Evolutionary conservation across 768 basidiomycete species (phyloP), one percentile per base, ranked within the genome.

Genomic region (Lentinula raphanica): DNA sequence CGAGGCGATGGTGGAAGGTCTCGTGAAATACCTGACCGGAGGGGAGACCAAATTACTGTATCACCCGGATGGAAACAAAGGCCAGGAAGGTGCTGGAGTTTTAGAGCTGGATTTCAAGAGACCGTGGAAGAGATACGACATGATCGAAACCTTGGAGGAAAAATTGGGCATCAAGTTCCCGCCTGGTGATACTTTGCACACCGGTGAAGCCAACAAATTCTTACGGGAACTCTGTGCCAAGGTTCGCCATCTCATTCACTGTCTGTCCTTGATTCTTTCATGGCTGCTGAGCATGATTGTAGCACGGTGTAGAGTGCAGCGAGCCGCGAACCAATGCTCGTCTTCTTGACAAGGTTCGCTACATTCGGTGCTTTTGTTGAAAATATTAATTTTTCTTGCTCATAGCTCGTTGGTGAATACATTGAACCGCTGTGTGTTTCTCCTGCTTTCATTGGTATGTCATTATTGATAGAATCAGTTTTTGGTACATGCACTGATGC

Each of bases 101-200:
- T 78, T 90, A 63, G 80, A 83, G 58, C 82, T 98, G 58, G 88
- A 99, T 63, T 99, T 98, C 76, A 72, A 85, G 78, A 78, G 88
- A 46, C 96, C 97, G 12, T 99, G 97, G 97, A 97, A 96, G 88
- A 79, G 92, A 60, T 95, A 95, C 71, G 93, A 98, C 72, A 99
- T 99, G 97, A 98, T 98, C 64, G 84, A 74, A 64, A 98, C 96
- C 23, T 76, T 98, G 39, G 97, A 99, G 77, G 87, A 94, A 79
- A 94, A 98, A 85, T 75, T 94, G 50, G 79, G 80, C 40, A 89
- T 90, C 69, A 93, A 80, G 74, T 98, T 99, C 84, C 96, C 97
- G 1, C 86, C 92, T 57, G 94, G 92, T 31, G 90, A 96, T 44
- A 85, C 89, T 27, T 78, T 98, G 42, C 92, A 95, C 68, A 91